Percentiles rank a stretch among this genome's conserved stretches.
phyloP scores from a whole-genome alignment of 2,329 filamentous ascomycete genomes.

The Lachnellula arida region DNA sequence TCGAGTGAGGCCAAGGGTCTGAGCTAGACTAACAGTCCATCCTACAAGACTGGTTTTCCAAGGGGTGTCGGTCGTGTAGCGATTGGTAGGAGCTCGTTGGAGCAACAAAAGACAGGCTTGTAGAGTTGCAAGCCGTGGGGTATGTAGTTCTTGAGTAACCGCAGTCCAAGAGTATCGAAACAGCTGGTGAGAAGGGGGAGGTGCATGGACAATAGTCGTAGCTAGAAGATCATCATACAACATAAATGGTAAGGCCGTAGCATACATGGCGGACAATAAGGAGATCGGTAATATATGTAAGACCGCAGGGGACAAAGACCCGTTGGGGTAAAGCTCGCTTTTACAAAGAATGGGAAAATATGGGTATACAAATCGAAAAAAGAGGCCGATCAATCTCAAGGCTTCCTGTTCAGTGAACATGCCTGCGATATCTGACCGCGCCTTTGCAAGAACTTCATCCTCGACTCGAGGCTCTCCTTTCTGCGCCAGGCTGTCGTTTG shows the following conservation, averaged over 20 bases:
- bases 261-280: slow-evolving; percentile 39
- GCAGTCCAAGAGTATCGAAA: slow-evolving; percentile 32
- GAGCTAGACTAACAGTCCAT: slow-evolving; percentile 32
- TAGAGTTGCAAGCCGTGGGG: slow-evolving; percentile 31
- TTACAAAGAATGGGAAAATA: slow-evolving; percentile 41
- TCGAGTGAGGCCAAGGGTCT: slow-evolving; percentile 30
- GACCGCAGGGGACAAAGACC: slow-evolving; percentile 25
- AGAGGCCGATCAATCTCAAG: slow-evolving; percentile 36
- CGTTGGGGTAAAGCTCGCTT: slow-evolving; percentile 30
- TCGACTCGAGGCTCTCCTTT: slow-evolving; percentile 31
- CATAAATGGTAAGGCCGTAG: slow-evolving; percentile 40
- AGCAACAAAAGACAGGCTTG: slow-evolving; percentile 33
- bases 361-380: slow-evolving; percentile 40
- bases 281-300: slow-evolving; percentile 34
- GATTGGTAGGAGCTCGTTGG: slow-evolving; percentile 32
- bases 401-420: slow-evolving; percentile 32
- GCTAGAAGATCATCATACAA: slow-evolving; percentile 38
- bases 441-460: slow-evolving; percentile 25
- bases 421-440: slow-evolving; percentile 21
- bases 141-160: slow-evolving; percentile 32
- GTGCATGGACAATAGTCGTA: slow-evolving; percentile 31
- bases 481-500: slow-evolving; percentile 28
- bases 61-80: slow-evolving; percentile 33
- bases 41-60: slow-evolving; percentile 33
- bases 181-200: slow-evolving; percentile 27